phyloP scores from a whole-genome alignment of 129 eudicot species.

The Helianthus annuus region DNA sequence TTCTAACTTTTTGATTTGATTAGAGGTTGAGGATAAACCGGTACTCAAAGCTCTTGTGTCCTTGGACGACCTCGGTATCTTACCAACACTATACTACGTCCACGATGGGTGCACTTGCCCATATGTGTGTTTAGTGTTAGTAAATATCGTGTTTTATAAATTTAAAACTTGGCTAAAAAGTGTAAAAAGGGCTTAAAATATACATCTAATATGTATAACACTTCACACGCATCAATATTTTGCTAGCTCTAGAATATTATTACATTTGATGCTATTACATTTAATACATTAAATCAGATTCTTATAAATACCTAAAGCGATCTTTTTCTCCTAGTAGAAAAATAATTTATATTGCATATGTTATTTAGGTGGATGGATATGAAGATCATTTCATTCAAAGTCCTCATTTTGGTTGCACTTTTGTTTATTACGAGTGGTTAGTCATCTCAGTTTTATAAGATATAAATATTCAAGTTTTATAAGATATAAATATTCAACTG shows the following conservation, averaged over 20 bases:
- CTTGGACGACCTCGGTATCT: no score
- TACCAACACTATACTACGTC: no score
- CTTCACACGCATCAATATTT: no score
- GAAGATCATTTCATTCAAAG: slow-evolving; percentile 3
- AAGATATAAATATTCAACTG: neutral
- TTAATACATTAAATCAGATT: neutral
- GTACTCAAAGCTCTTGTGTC: no score
- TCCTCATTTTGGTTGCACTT: slow-evolving; percentile 3
- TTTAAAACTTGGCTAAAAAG: no score
- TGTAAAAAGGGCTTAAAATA: no score
- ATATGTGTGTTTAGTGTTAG: no score
- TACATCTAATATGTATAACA: no score
- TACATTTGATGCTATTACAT: neutral
- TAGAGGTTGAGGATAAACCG: no score
- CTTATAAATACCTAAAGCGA: neutral
- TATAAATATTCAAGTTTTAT: neutral
- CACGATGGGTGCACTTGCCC: no score
- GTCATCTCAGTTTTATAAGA: neutral
- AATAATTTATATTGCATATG: neutral
- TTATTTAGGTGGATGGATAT: neutral
- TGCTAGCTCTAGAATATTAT: neutral
- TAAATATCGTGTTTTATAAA: no score
- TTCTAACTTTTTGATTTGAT: no score
- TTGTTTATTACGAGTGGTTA: neutral
- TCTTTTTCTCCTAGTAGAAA: neutral